Evolutionary conservation across 371 early-diverging fungal species (phyloP), one percentile per base, ranked within the genome.

Genomic region (Rhizopus delemar): DNA sequence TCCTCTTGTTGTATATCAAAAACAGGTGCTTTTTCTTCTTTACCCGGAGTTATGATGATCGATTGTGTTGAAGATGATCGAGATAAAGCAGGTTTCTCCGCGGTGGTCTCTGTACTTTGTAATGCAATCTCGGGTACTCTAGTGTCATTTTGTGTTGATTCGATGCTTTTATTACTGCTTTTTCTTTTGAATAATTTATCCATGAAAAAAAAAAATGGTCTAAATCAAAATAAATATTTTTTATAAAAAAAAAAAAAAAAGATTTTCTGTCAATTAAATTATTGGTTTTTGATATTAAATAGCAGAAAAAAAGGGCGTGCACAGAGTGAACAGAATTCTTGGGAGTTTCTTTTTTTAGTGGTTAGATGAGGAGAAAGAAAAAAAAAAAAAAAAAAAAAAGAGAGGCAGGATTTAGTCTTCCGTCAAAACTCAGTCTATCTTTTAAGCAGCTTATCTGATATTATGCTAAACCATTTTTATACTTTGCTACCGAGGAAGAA

Each of bases 381-480:
- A 4, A 13, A 43, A 41, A 41, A 41, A 41, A 41, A 41, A 41
- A 41, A 41, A 41, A 43, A 43, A 43, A 43, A 43, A 43, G n/a
- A 43, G n/a, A 43, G 5, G n/a, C 11, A 43, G 15, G n/a, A 43
- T 43, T 43, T n/a, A n/a, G 39, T 39, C 39, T 39, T 39, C 12
- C 12, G 39, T 39, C 39, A 39, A 39, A 39, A 9, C 12, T 7
- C 39, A 39, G 39, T 9, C 8, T 22, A 22, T 22, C 22, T 22
- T 22, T 22, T 22, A 22, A 22, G 22, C 22, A 22, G 22, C 22
- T 22, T 22, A 22, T 22, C 22, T 22, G 22, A 22, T 22, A 22
- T 22, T 22, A 22, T 22, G 22, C 22, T 22, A 22, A 22, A 22
- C 22, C 22, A 22, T 22, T 22, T 22, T 22, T 22, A 22, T 22